Evolutionary conservation across 495 filamentous ascomycete genomes (phyloP), one percentile per base, ranked within the genome.

Genomic region (Staphylotrichum tortipilum): DNA sequence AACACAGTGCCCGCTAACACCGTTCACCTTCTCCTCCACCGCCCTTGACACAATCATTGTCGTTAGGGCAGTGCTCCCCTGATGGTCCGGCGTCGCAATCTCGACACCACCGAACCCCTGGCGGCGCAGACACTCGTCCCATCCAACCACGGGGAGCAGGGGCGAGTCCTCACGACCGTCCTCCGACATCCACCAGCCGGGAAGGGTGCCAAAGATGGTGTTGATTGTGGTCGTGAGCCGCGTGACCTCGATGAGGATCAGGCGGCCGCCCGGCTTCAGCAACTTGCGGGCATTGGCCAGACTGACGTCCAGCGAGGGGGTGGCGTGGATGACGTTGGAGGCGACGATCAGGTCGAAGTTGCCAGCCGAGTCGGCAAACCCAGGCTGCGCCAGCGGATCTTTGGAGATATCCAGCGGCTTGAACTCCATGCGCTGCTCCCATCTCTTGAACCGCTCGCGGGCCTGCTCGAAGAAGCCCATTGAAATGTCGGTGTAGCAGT

Each of bases 331-430:
- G 3, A 80, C 76, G 48, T 78, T 75, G 7, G 72, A 56, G 0
- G 77, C 79, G 15, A 82, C 42, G 8, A 83, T 63, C 1, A 83
- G 53, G 49, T 83, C 79, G 54, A 76, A 83, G 0, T 56, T 47
- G 2, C 49, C 67, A n/a, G n/a, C n/a, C 54, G 41, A 75, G 3
- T 47, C 52, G 22, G 68, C 63, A 44, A 78, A 78, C 0, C 76
- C 78, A 73, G 55, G 75, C 47, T 83, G 78, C 23, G 63, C 52
- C 0, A 48, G 26, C 2, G 74, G 71, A 44, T 78, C 72, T 18
- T 63, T 54, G n/a, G 67, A 67, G 22, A 81, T 78, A 47, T 83
- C 68, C 0, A 81, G 52, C 4, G 56, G 55, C 12, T 53, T 47
- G 47, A 65, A 81, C 0, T 71, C 59, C 35, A 83, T 75, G 0